phyloP scores from a whole-genome alignment of 1,284 basidiomycete species.

The Sanghuangporus sanghuang region DNA sequence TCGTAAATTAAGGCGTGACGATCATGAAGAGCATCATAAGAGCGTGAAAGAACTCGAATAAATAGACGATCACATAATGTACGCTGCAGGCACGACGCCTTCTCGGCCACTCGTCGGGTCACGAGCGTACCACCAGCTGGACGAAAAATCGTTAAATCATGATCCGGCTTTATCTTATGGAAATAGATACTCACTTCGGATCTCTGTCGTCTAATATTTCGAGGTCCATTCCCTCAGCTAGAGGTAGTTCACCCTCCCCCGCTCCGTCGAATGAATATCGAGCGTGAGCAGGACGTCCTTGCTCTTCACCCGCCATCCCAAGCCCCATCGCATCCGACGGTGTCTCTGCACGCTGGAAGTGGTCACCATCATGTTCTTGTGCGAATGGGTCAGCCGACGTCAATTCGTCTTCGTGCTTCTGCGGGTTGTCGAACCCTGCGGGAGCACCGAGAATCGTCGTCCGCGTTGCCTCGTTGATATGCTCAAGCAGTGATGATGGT shows the following conservation, averaged over 20 bases:
- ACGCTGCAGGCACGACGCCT: constrained; percentile 86
- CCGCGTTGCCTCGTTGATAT: constrained; percentile 83
- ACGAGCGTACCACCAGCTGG: constrained; percentile 89
- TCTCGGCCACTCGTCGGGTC: constrained; percentile 74
- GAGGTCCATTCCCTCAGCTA: constrained; percentile 67
- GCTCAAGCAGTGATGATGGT: constrained; percentile 75
- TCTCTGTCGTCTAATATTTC: constrained; percentile 77
- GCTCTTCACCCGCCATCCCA: constrained; percentile 55
- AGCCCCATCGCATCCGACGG: constrained; percentile 64
- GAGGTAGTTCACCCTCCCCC: constrained; percentile 70
- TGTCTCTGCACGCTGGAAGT: constrained; percentile 71
- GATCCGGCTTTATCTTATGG: too few relatives aligned
- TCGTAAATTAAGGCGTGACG: constrained; percentile 24
- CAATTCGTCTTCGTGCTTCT: constrained; percentile 51
- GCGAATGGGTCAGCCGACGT: constrained; percentile 43
- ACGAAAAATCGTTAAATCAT: constrained; percentile 12
- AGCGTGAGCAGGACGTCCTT: constrained; percentile 67
- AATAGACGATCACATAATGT: constrained; percentile 38
- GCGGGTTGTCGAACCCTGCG: constrained; percentile 44
- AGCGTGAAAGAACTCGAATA: constrained; percentile 14
- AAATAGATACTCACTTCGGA: constrained; percentile 53
- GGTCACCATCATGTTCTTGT: constrained; percentile 59
- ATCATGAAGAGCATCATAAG: constrained; percentile 18
- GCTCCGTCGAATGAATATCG: constrained; percentile 75
- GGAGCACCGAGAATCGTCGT: constrained; percentile 55